Conservation (phyloP, 2,329 filamentous ascomycete genomes). For the Sporothrix globosa region DNA sequence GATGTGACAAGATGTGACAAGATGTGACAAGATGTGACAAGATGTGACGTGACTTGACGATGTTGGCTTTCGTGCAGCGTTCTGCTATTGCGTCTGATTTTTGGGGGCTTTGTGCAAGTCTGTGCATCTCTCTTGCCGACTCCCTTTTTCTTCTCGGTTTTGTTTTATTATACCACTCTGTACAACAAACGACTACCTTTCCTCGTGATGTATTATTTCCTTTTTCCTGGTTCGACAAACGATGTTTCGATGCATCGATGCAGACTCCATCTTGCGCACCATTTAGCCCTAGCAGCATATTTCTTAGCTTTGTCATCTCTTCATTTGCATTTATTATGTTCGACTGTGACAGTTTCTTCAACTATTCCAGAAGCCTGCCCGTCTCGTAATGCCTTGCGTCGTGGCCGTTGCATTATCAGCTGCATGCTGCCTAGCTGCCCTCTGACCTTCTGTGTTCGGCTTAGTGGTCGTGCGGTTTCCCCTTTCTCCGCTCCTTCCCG, state of each 20-base stretch:
- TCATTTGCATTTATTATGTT: background rate
- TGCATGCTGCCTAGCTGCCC: background rate
- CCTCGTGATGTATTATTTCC: background rate
- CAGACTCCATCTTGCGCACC: background rate
- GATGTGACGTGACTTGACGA: background rate
- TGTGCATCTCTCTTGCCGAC: background rate
- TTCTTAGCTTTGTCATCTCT: background rate
- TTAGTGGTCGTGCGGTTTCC: conserved; percentile 13
- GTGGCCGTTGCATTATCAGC: background rate
- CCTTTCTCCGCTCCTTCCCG: background rate
- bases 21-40: background rate
- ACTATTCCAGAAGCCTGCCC: background rate
- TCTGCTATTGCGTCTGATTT: background rate
- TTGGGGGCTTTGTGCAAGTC: background rate
- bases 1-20: background rate
- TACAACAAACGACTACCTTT: conserved; percentile 20
- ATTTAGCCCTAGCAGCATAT: background rate
- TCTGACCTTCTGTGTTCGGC: conserved; percentile 21
- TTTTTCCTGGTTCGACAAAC: background rate
- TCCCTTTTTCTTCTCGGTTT: conserved; percentile 3
- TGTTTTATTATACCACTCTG: conserved; percentile 21
- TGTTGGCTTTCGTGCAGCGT: conserved; percentile 1
- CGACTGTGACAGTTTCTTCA: background rate
- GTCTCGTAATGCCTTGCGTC: background rate
- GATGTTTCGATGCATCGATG: background rate